These are phyloP conservation scores for Meyerozyma smithsonii DNA, from an alignment of 1,139 yeast genomes.

Conservation along the genomic window DNA sequence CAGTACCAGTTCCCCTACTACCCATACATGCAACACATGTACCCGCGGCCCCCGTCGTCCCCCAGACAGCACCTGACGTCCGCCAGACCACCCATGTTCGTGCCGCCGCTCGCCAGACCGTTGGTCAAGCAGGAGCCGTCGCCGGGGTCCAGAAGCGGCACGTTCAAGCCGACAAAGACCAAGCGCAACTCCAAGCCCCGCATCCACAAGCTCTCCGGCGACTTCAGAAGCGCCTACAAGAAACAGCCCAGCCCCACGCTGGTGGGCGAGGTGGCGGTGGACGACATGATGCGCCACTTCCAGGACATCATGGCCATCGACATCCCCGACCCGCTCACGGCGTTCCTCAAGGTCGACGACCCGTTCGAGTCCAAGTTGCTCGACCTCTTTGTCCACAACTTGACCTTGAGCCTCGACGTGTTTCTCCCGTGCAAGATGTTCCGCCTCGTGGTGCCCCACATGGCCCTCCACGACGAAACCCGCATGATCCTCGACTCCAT, in stretches of 20 bases:
- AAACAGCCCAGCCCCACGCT: constrained; percentile 6
- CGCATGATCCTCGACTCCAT: constrained; percentile 32
- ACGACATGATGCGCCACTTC: constrained; percentile 24
- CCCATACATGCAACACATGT: constrained; percentile 2
- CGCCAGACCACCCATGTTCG: not conserved
- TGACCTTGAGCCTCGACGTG: constrained; percentile 25
- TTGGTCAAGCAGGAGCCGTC: not conserved
- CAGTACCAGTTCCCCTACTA: constrained; percentile 5
- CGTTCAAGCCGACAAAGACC: constrained; percentile 33
- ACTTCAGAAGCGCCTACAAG: constrained; percentile 8
- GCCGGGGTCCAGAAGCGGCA: not conserved
- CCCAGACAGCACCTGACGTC: constrained; percentile 4
- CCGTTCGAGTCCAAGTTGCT: constrained; percentile 27
- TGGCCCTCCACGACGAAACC: constrained; percentile 36
- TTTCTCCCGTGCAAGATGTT: constrained; percentile 28
- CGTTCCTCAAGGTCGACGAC: constrained; percentile 16
- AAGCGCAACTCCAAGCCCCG: constrained; percentile 34
- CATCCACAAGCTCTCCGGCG: constrained; percentile 24
- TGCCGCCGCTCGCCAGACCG: not conserved
- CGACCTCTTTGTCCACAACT: constrained; percentile 28
- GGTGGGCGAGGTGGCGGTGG: constrained; percentile 22
- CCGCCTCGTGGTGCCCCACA: constrained; percentile 28
- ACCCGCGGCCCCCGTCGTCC: constrained; percentile 5
- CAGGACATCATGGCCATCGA: constrained; percentile 19
- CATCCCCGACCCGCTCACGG: constrained; percentile 7